A percentile compares a stretch with the other conserved stretches of the same genome.
phyloP scores from a whole-genome alignment of 495 filamentous ascomycete genomes.

The Viridothelium virens region DNA sequence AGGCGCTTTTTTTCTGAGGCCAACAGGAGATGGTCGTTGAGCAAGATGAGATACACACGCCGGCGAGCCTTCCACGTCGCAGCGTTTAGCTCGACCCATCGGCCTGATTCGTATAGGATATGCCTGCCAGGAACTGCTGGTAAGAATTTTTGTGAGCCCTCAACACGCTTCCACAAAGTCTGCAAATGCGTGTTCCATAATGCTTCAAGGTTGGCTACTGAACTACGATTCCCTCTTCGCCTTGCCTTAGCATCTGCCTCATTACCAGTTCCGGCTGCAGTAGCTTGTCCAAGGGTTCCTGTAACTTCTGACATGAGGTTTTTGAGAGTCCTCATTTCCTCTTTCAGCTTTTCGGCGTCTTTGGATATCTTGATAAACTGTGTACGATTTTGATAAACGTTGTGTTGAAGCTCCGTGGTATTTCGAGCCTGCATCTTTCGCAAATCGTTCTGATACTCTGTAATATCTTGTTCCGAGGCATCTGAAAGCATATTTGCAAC shows the following conservation, averaged over 20 bases:
- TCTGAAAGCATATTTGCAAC: constrained; percentile 74
- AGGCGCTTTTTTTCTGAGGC: constrained; percentile 85
- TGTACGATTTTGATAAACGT: constrained; percentile 93
- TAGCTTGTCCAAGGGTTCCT: constrained; percentile 61
- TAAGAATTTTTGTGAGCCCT: constrained; percentile 93
- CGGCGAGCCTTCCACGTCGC: constrained; percentile 88
- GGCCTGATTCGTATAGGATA: constrained; percentile 77
- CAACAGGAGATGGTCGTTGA: constrained; percentile 91
- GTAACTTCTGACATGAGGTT: constrained; percentile 84
- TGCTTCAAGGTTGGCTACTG: constrained; percentile 90
- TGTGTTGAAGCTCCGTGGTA: constrained; percentile 85
- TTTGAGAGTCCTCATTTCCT: constrained; percentile 85
- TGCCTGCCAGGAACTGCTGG: constrained; percentile 86
- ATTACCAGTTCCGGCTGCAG: constrained; percentile 36
- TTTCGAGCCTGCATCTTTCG: constrained; percentile 74
- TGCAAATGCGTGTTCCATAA: constrained; percentile 88
- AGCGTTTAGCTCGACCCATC: constrained; percentile 94
- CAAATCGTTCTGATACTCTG: constrained; percentile 67
- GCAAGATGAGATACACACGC: constrained; percentile 76
- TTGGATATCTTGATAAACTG: constrained; percentile 99
- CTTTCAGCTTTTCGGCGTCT: constrained; percentile 94
- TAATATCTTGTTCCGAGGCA: constrained; percentile 89
- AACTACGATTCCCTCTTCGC: constrained; percentile 63
- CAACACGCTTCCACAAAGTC: constrained; percentile 86
- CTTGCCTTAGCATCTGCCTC: constrained; percentile 39